Evolutionary conservation across 2,329 filamentous ascomycete species (phyloP), one percentile per base, ranked within the genome.

Genomic region (Colletotrichum cordylinicola): DNA sequence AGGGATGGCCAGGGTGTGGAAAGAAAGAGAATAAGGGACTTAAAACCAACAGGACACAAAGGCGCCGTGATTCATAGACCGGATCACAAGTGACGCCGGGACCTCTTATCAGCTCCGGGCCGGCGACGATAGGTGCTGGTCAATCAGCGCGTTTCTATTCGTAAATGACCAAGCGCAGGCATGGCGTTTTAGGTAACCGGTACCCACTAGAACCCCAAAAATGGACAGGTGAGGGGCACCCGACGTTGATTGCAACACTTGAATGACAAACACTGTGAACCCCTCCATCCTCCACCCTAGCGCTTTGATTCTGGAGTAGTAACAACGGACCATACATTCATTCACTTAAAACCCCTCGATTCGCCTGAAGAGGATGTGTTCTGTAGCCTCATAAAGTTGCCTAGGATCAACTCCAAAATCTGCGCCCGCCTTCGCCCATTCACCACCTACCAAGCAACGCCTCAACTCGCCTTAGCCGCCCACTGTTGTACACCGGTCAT

Each of bases 21-120:
- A 6, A 27, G 21, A 33, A 21, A 15, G 24, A 37, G 31, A 16
- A 15, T 29, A 4, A 27, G 37, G 35, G 4, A 13, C 2, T 18
- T 24, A n/a, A n/a, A n/a, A n/a, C 12, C 8, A 33, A 58, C 10
- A 27, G 31, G 39, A 31, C 35, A 43, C 24, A 48, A 29, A 62
- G 10, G n/a, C n/a, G 8, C 29, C 18, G 60, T 37, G 39, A 8
- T n/a, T 56, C 39, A 39, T 55, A 24, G 12, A n/a, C 43, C 39
- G 43, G 64, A 65, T 39, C 62, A 37, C 43, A 21, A 15, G 61
- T n/a, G 61, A 72, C 35, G 61, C 68, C 61, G 60, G 68, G 52
- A 29, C 15, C 72, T 67, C 72, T 75, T 70, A 75, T 75, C 72
- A 75, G 68, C 56, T 75, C 68, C 61, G 61, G 56, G 33, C 72